A percentile compares a stretch with the other conserved stretches of the same genome.
phyloP scores from a whole-genome alignment of 441 rosid genomes.

The Francoa sonchifolia region DNA sequence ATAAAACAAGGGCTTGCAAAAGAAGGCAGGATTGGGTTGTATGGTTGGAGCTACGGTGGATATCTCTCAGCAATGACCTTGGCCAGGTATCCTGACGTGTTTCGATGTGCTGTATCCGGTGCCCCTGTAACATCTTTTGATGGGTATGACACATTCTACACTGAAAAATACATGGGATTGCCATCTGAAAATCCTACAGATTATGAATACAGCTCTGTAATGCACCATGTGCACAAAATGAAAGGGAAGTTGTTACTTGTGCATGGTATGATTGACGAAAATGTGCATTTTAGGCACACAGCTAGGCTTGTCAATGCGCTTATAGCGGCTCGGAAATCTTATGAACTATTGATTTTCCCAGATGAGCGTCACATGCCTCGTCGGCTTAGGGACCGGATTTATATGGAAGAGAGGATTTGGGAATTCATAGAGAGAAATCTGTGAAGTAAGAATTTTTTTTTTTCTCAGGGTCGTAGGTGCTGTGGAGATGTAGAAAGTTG shows the following conservation, averaged over 20 bases:
- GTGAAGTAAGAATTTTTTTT: constrained; percentile 18
- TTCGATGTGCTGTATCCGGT: constrained; percentile 65
- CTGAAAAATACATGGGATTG: constrained; percentile 84
- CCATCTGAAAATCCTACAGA: constrained; percentile 31
- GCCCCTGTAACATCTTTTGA: constrained; percentile 98
- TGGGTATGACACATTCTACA: constrained; percentile 83
- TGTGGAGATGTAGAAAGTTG: too few relatives aligned
- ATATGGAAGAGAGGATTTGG: constrained; percentile 93
- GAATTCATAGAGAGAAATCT: constrained; percentile 66
- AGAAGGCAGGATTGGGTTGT: constrained; percentile 59
- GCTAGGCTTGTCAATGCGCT: constrained; percentile 82
- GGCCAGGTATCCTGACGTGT: constrained; percentile 51
- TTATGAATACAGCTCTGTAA: constrained; percentile 54
- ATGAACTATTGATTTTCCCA: constrained; percentile 71
- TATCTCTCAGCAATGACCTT: constrained; percentile 66
- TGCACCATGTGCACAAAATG: constrained; percentile 57
- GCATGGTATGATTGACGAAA: constrained; percentile 94
- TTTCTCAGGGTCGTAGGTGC: too few relatives aligned
- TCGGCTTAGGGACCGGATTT: constrained; percentile 44
- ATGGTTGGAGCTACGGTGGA: constrained; percentile 95
- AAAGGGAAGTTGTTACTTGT: constrained; percentile 56
- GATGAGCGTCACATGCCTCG: constrained; percentile 89
- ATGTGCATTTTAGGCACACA: constrained; percentile 89
- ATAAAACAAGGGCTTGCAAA: constrained; percentile 63
- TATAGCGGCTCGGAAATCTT: constrained; percentile 52